These are phyloP conservation scores for Entomortierella chlamydospora DNA, from an alignment of 192 early-diverging fungal genomes.

Conservation along the genomic window DNA sequence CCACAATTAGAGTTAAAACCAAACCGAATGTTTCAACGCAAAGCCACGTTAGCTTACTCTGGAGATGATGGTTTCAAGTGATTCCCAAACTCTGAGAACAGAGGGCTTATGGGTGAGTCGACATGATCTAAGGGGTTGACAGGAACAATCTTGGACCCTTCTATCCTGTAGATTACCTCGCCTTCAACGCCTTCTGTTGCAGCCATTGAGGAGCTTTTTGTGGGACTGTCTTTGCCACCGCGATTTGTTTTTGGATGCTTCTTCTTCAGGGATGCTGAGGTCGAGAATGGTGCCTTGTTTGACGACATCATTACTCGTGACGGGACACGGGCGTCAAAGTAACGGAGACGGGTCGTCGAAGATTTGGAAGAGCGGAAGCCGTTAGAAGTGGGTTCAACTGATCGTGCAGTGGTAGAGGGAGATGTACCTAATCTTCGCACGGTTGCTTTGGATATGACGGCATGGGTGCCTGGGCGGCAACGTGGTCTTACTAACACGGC, in stretches of 20 bases:
- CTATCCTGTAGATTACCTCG: conserved; percentile 41
- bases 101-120: conserved; percentile 22
- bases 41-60: conserved; percentile 16
- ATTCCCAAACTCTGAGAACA: conserved; percentile 39
- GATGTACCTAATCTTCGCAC: not conserved
- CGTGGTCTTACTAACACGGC: conserved; percentile 3
- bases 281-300: not conserved
- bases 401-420: not conserved
- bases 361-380: not conserved
- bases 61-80: conserved; percentile 17
- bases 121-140: conserved; percentile 5
- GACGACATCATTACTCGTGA: not conserved
- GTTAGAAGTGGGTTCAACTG: not conserved
- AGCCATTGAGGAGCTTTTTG: not conserved
- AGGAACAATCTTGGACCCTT: conserved; percentile 41
- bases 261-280: not conserved
- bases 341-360: not conserved
- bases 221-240: not conserved
- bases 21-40: no score
- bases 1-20: no score
- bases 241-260: no score
- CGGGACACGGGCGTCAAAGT: no score
- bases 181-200: conserved; percentile 12
- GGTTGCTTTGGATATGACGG: conserved; percentile 6
- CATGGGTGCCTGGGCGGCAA: conserved; percentile 27